Base-by-base conservation (phyloP, 1,284 basidiomycete species). In the Leccinum pachyderme region DNA sequence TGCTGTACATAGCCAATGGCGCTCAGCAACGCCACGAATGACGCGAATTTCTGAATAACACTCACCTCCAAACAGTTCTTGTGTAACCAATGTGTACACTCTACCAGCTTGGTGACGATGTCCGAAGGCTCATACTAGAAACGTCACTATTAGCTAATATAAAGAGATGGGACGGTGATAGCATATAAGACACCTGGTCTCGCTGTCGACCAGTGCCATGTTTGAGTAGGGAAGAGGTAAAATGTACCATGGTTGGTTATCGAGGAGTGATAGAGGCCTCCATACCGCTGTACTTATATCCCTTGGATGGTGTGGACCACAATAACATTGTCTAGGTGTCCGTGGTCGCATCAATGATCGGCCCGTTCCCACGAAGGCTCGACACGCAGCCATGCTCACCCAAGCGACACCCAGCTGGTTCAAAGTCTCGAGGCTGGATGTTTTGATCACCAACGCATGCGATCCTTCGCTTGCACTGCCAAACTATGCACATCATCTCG, bases 401-500 rank as follows among this genome's bases (percentile, higher is more conserved):
- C 65, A 67, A 32, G 48, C 65, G 45, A 49, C 68, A 49, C 58
- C 67, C 4, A 24, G 25, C 18, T 73, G 80, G 78, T 66, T 73
- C 62, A 78, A 74, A 59, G 71, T 78, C 3, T 86, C 86, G 13
- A 81, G 81, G 22, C 77, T 90, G 45, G 86, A 91, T 62, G 72
- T 84, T 27, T 79, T 91, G 57, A 79, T 91, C 62, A 81, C 91
- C 56, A 85, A 92, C 52, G 93, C 94, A 13, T 97, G 95, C 73
- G 93, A 96, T 64, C 91, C 95, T 2, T 84, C 87, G 24, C 78
- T 93, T 12, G 82, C 83, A 57, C 91, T 95, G 69, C 93, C 95
- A 18, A 97, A 98, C 73, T 91, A 96, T 74, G 88, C 93, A 1
- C 78, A 91, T 46, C 93, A 98, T 73, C 82, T 99, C 61, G 95